Evolutionary conservation across 768 basidiomycete species (phyloP).

Genomic region (Lactarius hengduanensis): DNA sequence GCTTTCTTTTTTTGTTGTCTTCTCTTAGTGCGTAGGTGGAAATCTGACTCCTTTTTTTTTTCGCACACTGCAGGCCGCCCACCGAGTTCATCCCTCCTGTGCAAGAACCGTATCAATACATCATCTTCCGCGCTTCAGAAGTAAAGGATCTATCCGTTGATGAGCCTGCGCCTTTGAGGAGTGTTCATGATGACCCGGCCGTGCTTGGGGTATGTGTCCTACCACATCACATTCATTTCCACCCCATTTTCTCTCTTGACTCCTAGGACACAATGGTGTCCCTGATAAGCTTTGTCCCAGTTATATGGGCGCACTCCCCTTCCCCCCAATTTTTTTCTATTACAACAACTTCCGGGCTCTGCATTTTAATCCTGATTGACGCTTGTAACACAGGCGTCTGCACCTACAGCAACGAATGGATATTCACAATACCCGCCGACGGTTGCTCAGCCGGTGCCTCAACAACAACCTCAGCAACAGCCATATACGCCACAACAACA

Average conservation of each 20-base stretch:
- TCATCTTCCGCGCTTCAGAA: constrained; percentile 88
- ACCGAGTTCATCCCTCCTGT: constrained; percentile 81
- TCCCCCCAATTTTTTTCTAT: constrained; percentile 55
- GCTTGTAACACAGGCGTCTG: constrained; percentile 44
- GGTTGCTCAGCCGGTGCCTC: constrained; percentile 31
- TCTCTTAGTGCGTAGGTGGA: constrained; percentile 3
- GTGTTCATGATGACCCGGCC: constrained; percentile 81
- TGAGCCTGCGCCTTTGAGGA: constrained; percentile 54
- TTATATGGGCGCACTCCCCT: constrained; percentile 11
- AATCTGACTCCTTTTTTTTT: constrained; percentile 32
- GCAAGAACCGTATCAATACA: constrained; percentile 82
- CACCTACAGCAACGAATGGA: constrained; percentile 39
- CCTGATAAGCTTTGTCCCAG: constrained; percentile 36
- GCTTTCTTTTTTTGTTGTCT: constrained; percentile 41
- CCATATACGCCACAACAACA: constrained; percentile 29
- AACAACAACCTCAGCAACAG: constrained; percentile 29
- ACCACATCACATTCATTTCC: constrained; percentile 19
- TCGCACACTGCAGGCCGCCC: constrained; percentile 50
- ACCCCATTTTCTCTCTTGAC: constrained; percentile 20
- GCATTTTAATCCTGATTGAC: constrained; percentile 17
- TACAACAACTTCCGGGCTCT: constrained; percentile 32
- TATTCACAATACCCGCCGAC: constrained; percentile 31
- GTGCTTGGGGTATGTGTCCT: constrained; percentile 65
- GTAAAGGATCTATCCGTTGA: constrained; percentile 89
- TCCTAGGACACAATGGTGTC: constrained; percentile 48